Evolutionary conservation across 306 rosid species (phyloP), one percentile per base, ranked within the genome.

Genomic region (Canavalia ensiformis): DNA sequence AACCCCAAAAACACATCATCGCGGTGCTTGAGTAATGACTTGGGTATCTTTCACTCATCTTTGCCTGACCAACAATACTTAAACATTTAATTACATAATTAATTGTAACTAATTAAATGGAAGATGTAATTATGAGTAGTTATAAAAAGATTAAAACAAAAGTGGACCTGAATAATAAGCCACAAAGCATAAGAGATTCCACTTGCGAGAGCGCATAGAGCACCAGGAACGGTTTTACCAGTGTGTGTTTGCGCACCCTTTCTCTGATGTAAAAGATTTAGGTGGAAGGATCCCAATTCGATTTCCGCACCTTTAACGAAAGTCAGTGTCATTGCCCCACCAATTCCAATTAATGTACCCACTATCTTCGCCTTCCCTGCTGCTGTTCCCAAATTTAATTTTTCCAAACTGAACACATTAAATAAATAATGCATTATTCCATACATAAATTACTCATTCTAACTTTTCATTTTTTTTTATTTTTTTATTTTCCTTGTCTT

Each of bases 301-400:
- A 89, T 80, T 9, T 75, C 77, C 12, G 4, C 0, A 11, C 93
- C 96, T 81, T 89, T 84, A 67, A 86, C 76, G n/a, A 91, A 89
- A 0, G 88, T 86, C 8, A 89, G 74, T 1, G 88, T 8, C 92
- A 83, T 86, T 35, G 96, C 96, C 7, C 95, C 95, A 33, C 86
- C 63, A 8, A 89, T 50, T 25, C 89, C 90, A 0, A 37, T 62
- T 2, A 87, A 0, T 2, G 93, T 86, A 4, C 93, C 93, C 0
- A 80, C 1, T 34, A 85, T 80, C 74, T 89, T 91, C 0, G 90
- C 90, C 59, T 68, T 82, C 78, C 96, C 93, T 2, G 70, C 81
- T 25, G 4, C 6, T 12, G 66, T 58, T 81, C 82, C 39, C 34
- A 84, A 46, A 52, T 81, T 82, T 49, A 89, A 18, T 76, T 35